phyloP scores from a whole-genome alignment of 768 basidiomycete species.

The Daedalea quercina region DNA sequence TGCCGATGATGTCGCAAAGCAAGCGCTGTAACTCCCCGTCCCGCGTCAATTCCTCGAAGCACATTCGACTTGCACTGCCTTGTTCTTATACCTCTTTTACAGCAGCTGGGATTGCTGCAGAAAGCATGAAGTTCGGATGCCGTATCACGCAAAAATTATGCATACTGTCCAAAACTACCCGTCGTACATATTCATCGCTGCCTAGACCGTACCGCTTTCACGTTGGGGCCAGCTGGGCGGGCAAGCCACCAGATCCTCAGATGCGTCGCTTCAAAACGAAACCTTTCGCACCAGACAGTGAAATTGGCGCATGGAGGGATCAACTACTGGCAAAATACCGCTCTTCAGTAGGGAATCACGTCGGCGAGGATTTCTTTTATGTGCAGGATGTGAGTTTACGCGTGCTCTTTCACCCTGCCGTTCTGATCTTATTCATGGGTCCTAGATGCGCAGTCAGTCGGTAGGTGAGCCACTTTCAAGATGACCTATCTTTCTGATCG shows the following conservation, averaged over 20 bases:
- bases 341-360: slow-evolving; percentile 29
- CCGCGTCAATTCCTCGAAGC: too few species aligned
- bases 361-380: slow-evolving; percentile 61
- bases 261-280: slow-evolving; percentile 24
- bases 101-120: too few species aligned
- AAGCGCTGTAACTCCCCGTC: too few species aligned
- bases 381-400: slow-evolving; percentile 56
- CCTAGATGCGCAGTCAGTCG: slow-evolving; percentile 71
- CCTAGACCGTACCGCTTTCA: slow-evolving; percentile 64
- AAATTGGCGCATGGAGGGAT: slow-evolving; percentile 67
- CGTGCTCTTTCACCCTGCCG: neutral
- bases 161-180: neutral
- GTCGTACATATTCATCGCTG: slow-evolving; percentile 17
- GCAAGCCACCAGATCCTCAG: slow-evolving; percentile 48
- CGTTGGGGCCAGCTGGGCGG: slow-evolving; percentile 72
- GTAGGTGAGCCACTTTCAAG: slow-evolving; percentile 40
- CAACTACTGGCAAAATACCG: slow-evolving; percentile 38
- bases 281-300: slow-evolving; percentile 52
- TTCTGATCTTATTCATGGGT: neutral
- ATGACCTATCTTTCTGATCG: neutral
- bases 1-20: too few species aligned
- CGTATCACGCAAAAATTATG: neutral
- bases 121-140: neutral
- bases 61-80: too few species aligned
- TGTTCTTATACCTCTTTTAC: too few species aligned